Base-by-base conservation (phyloP, 2,329 filamentous ascomycete genomes). In the Lizonia empirigonia region DNA sequence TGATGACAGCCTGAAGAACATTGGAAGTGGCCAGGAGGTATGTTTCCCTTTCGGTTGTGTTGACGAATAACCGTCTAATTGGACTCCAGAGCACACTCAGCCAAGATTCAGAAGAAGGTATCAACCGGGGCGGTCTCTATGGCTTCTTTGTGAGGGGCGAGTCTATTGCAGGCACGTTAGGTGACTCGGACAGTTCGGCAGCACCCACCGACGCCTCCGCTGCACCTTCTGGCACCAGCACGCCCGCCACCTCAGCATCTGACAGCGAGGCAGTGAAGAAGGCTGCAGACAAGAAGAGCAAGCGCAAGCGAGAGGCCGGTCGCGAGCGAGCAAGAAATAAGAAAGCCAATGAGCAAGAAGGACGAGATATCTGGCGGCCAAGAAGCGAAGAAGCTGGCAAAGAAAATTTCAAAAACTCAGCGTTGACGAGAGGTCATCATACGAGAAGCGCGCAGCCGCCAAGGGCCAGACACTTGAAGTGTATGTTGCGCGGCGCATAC, bases 121-220 rank as follows among this genome's bases (percentile, higher is more conserved):
- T 65, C 49, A 73, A 74, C 47, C 68, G 70, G 16, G 79, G 81
- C n/a, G 83, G 83, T 0, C 77, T 97, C 7, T 96, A 96, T 70
- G 83, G 86, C 7, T 87, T 85, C 41, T 97, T 99, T 69, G 90
- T 97, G 19, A 85, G 83, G 57, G 94, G 94, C 7, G 89, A 91
- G 46, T 78, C 85, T 18, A 78, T 97, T 49, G 79, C 84, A 32
- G 91, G 92, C 2, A 95, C 91, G 2, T 73, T 90, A 53, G 40
- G 53, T 50, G 42, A 46, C 13, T 46, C 42, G 2, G 65, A 65
- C n/a, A 62, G 47, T 33, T 67, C 64, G 5, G 15, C 42, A 7
- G 37, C 12, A 15, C 49, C 49, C 7, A 58, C 62, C 9, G 62
- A 63, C 34, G 50, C 42, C 12, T 64, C 61, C 5, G 49, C 48